Percentiles rank a stretch among this genome's conserved stretches.
These are phyloP conservation scores for Nectriaceae sp. DNA, from an alignment of 2,329 filamentous ascomycete genomes.

Conservation along the genomic window DNA sequence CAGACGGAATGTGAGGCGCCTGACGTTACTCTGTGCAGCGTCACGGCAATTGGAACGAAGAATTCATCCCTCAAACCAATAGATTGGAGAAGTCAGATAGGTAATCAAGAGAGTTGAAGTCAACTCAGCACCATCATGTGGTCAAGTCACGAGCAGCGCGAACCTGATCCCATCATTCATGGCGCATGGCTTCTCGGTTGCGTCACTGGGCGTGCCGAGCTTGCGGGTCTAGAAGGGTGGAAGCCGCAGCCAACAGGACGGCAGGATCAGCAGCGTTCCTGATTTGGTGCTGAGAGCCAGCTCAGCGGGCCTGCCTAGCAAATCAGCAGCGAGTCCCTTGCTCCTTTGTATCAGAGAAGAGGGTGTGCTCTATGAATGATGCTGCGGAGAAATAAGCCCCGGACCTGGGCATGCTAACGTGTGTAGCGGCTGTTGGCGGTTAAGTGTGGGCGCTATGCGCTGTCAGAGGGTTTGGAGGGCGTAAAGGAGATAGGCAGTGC, in stretches of 20 bases:
- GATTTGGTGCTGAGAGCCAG: slow-evolving; percentile 3
- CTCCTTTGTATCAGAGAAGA: too few species aligned
- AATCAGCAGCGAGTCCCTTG: slow-evolving; percentile 3
- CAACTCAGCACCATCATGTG: slow-evolving; percentile 24
- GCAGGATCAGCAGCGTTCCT: slow-evolving; percentile 16
- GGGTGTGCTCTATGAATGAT: too few species aligned
- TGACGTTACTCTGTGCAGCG: slow-evolving; percentile 2
- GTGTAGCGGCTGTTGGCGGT: too few species aligned
- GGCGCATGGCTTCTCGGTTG: slow-evolving; percentile 11
- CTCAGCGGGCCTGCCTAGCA: slow-evolving; percentile 4
- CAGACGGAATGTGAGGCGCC: background rate
- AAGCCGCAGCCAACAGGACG: slow-evolving; percentile 1
- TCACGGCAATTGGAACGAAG: background rate
- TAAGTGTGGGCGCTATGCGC: too few species aligned
- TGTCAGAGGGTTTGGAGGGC: too few species aligned
- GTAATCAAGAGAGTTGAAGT: background rate
- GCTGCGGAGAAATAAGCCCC: too few species aligned
- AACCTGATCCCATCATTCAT: background rate
- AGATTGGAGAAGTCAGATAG: background rate
- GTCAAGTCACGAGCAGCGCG: slow-evolving; percentile 16
- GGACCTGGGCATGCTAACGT: too few species aligned
- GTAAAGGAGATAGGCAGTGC: too few species aligned
- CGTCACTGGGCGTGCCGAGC: slow-evolving; percentile 18
- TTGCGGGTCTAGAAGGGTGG: background rate
- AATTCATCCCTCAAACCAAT: background rate